Evolutionary conservation across 2,329 filamentous ascomycete species (phyloP), one percentile per base, ranked within the genome.

Genomic region (Didymella exigua): DNA sequence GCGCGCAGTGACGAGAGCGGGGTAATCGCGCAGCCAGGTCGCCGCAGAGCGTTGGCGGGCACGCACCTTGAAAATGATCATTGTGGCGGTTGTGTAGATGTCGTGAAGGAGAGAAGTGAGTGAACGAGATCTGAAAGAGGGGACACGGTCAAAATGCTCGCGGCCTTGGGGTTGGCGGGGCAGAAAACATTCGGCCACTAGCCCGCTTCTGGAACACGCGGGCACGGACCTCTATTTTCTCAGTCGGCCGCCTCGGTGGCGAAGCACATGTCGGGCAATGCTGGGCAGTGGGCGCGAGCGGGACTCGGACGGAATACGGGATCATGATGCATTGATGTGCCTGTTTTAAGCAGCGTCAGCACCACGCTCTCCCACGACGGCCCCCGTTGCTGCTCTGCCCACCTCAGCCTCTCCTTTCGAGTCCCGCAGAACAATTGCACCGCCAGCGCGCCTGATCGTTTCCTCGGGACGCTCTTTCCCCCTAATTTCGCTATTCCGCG

Each of bases 21-120:
- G 63, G 63, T 63, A 64, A 59, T 58, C 30, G 46, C 66, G 63
- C 62, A 63, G 62, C 63, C 58, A 55, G 51, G 59, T 60, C 67
- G 59, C 14, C 23, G 29, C 34, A 29, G 27, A 38, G 26, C 44
- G 33, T 13, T 23, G 44, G 44, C 49, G 37, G 49, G 18, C 38
- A 62, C 78, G 57, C 59, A 84, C 82, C 77, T 83, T 84, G 79
- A 74, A 84, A 71, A 84, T 84, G 63, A 84, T 82, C 82, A 84
- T 84, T 61, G 69, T 80, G 72, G 65, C 69, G 48, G 59, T 51
- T 49, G 38, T 54, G 56, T 38, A 45, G 24, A n/a, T 54, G 37
- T 37, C 36, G 40, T 47, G 54, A 62, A 54, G 23, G 44, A 54
- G 55, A 23, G 37, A 38, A 49, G 57, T 38, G 46, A 51, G 58